Evolutionary conservation across 768 basidiomycete genomes (phyloP).

Genomic region (Botryobasidium botryosum): DNA sequence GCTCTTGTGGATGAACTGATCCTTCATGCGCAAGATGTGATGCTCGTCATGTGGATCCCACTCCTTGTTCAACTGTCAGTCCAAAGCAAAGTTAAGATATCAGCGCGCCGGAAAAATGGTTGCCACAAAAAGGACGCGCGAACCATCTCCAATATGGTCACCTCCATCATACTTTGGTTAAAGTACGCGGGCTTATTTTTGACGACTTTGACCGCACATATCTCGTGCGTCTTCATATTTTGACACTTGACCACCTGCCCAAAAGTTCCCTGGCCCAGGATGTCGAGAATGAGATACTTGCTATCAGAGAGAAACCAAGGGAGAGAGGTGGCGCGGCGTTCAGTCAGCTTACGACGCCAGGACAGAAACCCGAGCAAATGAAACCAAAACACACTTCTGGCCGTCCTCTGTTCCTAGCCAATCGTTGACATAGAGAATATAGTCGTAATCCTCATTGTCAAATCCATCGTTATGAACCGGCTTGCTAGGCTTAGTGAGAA

Average conservation of each 20-base stretch:
- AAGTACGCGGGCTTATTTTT: constrained; percentile 99
- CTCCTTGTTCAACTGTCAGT: constrained; percentile 68
- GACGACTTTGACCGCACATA: constrained; percentile 97
- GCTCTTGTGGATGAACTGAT: constrained; percentile 91
- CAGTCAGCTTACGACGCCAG: background rate
- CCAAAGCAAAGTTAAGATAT: background rate
- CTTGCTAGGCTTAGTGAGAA: constrained; percentile 95
- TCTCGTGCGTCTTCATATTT: constrained; percentile 98
- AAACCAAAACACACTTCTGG: constrained; percentile 54
- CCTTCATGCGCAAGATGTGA: constrained; percentile 86
- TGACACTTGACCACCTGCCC: constrained; percentile 99
- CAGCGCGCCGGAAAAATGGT: constrained; percentile 4
- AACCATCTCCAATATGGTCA: constrained; percentile 90
- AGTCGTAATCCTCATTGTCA: constrained; percentile 98
- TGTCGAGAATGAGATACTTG: constrained; percentile 93
- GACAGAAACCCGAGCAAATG: constrained; percentile 7
- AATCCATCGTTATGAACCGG: constrained; percentile 90
- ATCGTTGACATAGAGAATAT: constrained; percentile 98
- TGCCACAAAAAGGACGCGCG: constrained; percentile 22
- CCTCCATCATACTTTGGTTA: constrained; percentile 99
- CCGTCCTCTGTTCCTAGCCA: constrained; percentile 89
- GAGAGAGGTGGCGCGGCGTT: background rate
- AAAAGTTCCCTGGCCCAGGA: constrained; percentile 96
- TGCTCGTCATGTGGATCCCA: constrained; percentile 92
- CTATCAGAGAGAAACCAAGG: constrained; percentile 9